Evolutionary conservation across 192 early-diverging fungal genomes (phyloP).

Genomic region (Umbelopsis sp.): DNA sequence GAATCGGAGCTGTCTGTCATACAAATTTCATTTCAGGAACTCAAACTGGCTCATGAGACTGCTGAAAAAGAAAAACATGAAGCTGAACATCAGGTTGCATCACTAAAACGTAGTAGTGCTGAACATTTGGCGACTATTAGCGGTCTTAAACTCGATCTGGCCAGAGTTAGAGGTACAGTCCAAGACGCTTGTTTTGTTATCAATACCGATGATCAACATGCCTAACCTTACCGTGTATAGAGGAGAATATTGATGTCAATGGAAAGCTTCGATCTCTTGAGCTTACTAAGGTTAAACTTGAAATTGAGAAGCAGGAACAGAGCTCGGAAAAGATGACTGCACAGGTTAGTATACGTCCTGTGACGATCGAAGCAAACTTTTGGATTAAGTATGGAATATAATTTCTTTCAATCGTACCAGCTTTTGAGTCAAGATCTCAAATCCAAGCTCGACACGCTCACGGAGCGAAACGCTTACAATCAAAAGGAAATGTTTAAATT

Average conservation of each 20-base stretch:
- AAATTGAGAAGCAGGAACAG: slow-evolving; percentile 13
- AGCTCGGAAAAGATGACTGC: slow-evolving; percentile 15
- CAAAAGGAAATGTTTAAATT: slow-evolving; percentile 16
- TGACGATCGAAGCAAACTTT: background rate
- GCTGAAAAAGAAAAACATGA: slow-evolving; percentile 14
- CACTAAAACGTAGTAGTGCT: background rate
- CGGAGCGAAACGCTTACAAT: slow-evolving; percentile 4
- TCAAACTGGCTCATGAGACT: background rate
- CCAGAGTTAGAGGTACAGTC: background rate
- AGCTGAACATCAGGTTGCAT: background rate
- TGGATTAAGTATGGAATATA: background rate
- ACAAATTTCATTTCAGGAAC: slow-evolving; percentile 4
- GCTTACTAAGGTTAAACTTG: background rate
- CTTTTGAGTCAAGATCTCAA: slow-evolving; percentile 7
- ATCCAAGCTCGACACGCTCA: slow-evolving; percentile 6
- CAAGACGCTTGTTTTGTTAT: background rate
- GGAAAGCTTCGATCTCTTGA: background rate
- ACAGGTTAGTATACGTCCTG: background rate
- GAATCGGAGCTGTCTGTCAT: slow-evolving; percentile 10
- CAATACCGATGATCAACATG: background rate
- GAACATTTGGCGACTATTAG: slow-evolving; percentile 1
- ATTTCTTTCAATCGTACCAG: background rate
- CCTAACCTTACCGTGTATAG: background rate
- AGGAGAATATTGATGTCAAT: slow-evolving; percentile 10
- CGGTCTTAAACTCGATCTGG: background rate